Percentiles rank a stretch among this genome's conserved stretches.
These are phyloP conservation scores for Barnettozyma pratensis DNA, from an alignment of 805 yeast species.

Conservation along the genomic window DNA sequence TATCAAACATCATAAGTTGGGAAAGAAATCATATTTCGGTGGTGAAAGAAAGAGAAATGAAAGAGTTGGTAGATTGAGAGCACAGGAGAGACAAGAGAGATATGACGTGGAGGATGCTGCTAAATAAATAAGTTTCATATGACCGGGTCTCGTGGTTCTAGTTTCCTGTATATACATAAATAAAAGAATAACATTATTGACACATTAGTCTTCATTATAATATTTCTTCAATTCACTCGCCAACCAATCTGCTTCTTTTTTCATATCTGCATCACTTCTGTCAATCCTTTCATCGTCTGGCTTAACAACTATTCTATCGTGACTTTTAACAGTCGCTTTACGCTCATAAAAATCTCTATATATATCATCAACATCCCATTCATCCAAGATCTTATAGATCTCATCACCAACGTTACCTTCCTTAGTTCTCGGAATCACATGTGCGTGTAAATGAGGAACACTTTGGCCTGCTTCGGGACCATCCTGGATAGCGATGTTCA, in stretches of 20 bases:
- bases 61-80: slow-evolving; percentile 53
- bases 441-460: slow-evolving; percentile 94
- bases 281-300: slow-evolving; percentile 52
- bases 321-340: slow-evolving; percentile 22
- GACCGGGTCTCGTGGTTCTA: neutral
- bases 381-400: slow-evolving; percentile 62
- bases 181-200: neutral
- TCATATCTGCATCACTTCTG: slow-evolving; percentile 64
- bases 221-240: slow-evolving; percentile 32
- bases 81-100: slow-evolving; percentile 31
- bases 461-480: slow-evolving; percentile 96
- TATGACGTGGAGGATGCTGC: slow-evolving; percentile 23
- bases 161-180: slow-evolving; percentile 1
- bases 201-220: neutral
- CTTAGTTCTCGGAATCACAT: slow-evolving; percentile 78
- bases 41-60: slow-evolving; percentile 81
- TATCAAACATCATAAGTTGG: slow-evolving; percentile 50
- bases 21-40: slow-evolving; percentile 72
- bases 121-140: neutral
- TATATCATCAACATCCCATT: slow-evolving; percentile 39
- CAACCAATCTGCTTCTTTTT: slow-evolving; percentile 58
- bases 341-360: slow-evolving; percentile 28
- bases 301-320: slow-evolving; percentile 27
- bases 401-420: slow-evolving; percentile 61
- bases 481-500: slow-evolving; percentile 92